These are phyloP conservation scores for Suhomyces choctaworum DNA, from an alignment of 1,139 yeast species.

Conservation along the genomic window DNA sequence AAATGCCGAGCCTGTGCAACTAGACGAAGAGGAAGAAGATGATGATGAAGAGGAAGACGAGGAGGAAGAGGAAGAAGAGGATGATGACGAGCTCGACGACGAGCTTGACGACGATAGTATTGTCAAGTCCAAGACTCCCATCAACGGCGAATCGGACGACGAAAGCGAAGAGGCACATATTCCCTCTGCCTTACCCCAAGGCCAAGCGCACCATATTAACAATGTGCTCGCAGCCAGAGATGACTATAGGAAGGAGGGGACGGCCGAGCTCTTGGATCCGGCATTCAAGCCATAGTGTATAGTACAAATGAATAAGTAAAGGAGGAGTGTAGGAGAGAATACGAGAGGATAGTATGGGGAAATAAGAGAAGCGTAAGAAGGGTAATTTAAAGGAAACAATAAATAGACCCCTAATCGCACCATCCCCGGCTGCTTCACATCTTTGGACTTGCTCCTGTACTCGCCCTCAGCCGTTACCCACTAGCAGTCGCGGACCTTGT, in stretches of 20 bases:
- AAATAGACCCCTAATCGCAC: too few relatives aligned
- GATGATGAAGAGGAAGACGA: slow-evolving; percentile 14
- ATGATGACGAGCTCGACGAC: slow-evolving; percentile 17
- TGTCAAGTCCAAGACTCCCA: slow-evolving; percentile 10
- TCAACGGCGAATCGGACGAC: slow-evolving; percentile 17
- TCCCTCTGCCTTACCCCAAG: slow-evolving; percentile 8
- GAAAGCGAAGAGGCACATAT: slow-evolving; percentile 10
- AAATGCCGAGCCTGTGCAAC: slow-evolving; percentile 6
- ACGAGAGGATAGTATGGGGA: too few relatives aligned
- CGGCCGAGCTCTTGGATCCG: slow-evolving; percentile 26
- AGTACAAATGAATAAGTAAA: slow-evolving; percentile 7
- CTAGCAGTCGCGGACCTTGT: too few relatives aligned
- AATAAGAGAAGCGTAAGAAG: too few relatives aligned
- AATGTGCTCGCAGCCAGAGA: slow-evolving; percentile 6
- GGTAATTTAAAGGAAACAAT: too few relatives aligned
- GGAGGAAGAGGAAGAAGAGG: slow-evolving; percentile 14
- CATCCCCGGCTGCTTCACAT: too few relatives aligned
- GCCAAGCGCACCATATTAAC: slow-evolving; percentile 12
- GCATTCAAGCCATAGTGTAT: slow-evolving; percentile 22
- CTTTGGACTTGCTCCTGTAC: too few relatives aligned
- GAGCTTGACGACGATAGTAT: slow-evolving; percentile 14
- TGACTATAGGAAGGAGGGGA: slow-evolving; percentile 13
- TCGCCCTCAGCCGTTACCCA: too few relatives aligned
- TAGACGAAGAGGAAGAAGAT: slow-evolving; percentile 11
- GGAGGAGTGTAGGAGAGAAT: too few relatives aligned